Evolutionary conservation across 148 eudicot genomes (phyloP), one percentile per base, ranked within the genome.

Genomic region (Persicaria maculosa): DNA sequence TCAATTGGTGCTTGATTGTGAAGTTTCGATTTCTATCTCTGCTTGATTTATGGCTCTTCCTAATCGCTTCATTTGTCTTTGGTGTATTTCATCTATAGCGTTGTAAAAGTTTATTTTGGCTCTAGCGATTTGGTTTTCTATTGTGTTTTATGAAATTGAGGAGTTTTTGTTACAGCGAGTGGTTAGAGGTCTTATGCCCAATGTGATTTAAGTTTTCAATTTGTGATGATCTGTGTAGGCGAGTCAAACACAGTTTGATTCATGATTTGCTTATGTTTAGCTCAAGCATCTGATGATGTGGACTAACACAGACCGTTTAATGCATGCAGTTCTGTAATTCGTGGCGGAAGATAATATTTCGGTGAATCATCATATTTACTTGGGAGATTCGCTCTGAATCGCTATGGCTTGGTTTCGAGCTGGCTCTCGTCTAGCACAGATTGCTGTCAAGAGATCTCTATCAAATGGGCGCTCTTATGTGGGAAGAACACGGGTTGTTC

Each of bases 331-430:
- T 62, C n/a, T 62, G 68, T 44, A 62, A 1, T 46, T 40, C 15
- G 70, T 7, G 14, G 9, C 44, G 36, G 44, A 12, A 9, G 22
- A 55, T 55, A 55, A 16, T 31, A 43, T 65, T 43, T 65, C 43
- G 70, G 70, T 65, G 47, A 65, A 65, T 65, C 70, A 15, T 36
- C 46, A 40, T 65, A 65, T 40, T 64, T 64, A 36, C 6, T 36
- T 40, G 69, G 69, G 69, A 40, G 40, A 31, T 40, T 43, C 15
- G 47, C 46, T 15, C 9, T 40, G 70, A 65, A 46, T 43, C 4
- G 65, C 54, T 2, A 80, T 93, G 98, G 84, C 84, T 65, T 91
- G 89, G 95, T 87, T 89, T 79, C 88, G 97, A 88, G 97, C 88
- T 74, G 91, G 94, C 48, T 85, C 95, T 61, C 78, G 81, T 74